These are phyloP conservation scores for Rubia peregrina DNA, from an alignment of 305 asterid genomes.

Conservation along the genomic window DNA sequence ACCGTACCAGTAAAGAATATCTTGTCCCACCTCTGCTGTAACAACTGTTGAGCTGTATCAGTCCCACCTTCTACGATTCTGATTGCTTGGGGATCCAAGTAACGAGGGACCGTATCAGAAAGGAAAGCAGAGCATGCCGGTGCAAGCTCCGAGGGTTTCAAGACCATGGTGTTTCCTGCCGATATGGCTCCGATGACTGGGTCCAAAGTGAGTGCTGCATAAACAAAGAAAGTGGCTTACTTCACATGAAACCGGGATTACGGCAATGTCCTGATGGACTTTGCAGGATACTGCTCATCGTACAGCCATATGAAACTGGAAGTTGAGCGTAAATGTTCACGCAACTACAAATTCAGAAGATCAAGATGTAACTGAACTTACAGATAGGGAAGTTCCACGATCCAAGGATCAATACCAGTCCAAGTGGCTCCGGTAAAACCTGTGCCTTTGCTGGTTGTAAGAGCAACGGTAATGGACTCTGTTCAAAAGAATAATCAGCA, in stretches of 20 bases:
- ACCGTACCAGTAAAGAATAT: slow-evolving; percentile 83
- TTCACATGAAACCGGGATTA: neutral
- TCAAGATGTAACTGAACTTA: slow-evolving; percentile 29
- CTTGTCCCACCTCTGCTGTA: slow-evolving; percentile 81
- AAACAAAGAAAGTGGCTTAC: slow-evolving; percentile 9
- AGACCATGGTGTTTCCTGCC: slow-evolving; percentile 67
- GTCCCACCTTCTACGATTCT: slow-evolving; percentile 70
- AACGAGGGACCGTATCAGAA: slow-evolving; percentile 39
- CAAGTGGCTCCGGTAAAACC: slow-evolving; percentile 83
- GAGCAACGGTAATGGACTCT: slow-evolving; percentile 55
- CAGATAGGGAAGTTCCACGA: slow-evolving; percentile 94
- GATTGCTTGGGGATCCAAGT: slow-evolving; percentile 70
- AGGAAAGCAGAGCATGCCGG: slow-evolving; percentile 74
- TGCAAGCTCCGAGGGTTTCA: slow-evolving; percentile 84
- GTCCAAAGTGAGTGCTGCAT: slow-evolving; percentile 69
- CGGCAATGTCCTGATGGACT: too few species aligned
- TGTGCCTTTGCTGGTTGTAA: slow-evolving; percentile 64
- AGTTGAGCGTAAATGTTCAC: too few species aligned
- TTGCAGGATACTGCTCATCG: too few species aligned
- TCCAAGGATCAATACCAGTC: slow-evolving; percentile 63
- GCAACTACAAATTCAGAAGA: neutral
- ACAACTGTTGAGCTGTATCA: slow-evolving; percentile 43
- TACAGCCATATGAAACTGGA: too few species aligned
- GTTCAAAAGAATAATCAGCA: slow-evolving; percentile 23
- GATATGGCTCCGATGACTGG: slow-evolving; percentile 86